Conservation (phyloP, 2,329 filamentous ascomycete genomes). For the Scedosporium dehoogii region DNA sequence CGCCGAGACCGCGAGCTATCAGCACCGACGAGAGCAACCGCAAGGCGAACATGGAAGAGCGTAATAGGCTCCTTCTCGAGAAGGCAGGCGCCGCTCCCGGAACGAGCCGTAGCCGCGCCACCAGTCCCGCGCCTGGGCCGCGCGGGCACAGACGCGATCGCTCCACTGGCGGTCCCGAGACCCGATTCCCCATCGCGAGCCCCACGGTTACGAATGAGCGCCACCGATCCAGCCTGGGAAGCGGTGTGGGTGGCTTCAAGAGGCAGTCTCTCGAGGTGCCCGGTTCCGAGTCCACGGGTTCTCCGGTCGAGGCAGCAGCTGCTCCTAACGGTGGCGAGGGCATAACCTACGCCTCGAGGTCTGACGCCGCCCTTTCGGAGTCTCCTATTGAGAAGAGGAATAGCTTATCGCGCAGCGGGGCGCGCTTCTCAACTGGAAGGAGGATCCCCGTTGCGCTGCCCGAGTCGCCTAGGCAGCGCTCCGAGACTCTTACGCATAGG, state of each 20-base stretch:
- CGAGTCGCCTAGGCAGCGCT: background rate
- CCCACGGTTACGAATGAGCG: constrained; percentile 44
- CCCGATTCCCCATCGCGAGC: constrained; percentile 74
- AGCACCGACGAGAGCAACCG: constrained; percentile 95
- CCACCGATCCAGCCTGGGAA: constrained; percentile 39
- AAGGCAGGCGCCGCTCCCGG: constrained; percentile 55
- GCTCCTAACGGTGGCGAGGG: constrained; percentile 9
- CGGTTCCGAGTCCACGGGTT: constrained; percentile 27
- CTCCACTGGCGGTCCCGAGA: constrained; percentile 63
- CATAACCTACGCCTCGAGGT: constrained; percentile 10
- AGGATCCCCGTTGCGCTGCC: background rate
- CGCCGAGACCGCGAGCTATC: constrained; percentile 68
- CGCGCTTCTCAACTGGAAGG: constrained; percentile 40
- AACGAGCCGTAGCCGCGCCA: constrained; percentile 65
- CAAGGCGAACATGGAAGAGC: constrained; percentile 87
- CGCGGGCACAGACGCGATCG: constrained; percentile 65
- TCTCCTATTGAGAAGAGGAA: constrained; percentile 49
- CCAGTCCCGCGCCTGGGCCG: constrained; percentile 49
- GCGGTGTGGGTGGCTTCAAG: constrained; percentile 37
- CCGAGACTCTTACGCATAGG: constrained; percentile 18
- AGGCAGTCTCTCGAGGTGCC: constrained; percentile 76
- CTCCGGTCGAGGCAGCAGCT: constrained; percentile 18
- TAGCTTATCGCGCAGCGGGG: constrained; percentile 46
- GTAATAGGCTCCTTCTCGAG: constrained; percentile 70
- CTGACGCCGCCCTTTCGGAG: background rate